Evolutionary conservation across 2,329 filamentous ascomycete genomes (phyloP), one percentile per base, ranked within the genome.

Genomic region (Endoconidiophora laricicola): DNA sequence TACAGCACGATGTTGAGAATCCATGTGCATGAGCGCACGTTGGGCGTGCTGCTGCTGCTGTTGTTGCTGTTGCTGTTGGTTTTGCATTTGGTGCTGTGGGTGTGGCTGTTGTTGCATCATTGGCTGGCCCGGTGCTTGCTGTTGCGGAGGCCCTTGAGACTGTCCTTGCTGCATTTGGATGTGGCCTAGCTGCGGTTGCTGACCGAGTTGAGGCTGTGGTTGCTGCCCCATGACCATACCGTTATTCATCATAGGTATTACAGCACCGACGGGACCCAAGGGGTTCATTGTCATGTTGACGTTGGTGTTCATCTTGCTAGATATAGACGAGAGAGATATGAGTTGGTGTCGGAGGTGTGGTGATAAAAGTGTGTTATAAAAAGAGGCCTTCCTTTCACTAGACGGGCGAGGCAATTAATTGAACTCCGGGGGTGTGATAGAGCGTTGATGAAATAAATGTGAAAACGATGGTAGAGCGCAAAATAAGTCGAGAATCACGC

Each of bases 231-330:
- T 49, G 18, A 49, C 48, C 48, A 49, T 63, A 60, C 71, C 67
- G 60, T 78, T 80, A 61, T 76, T 78, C 78, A 81, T 82, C 73
- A 81, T 80, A 60, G 73, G 73, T 60, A 79, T 75, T 33, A 73
- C 71, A 50, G 69, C 69, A 57, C 79, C 79, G 54, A 82, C 78
- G 48, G 78, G 76, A 44, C 75, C 78, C 74, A 81, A 78, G 62
- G 74, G 70, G 61, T 72, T 76, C 76, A 86, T 84, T 74, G 60
- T 72, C 73, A 79, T 83, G 60, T 75, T 65, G 41, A 67, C 61
- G 68, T 76, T 80, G 22, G 50, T 39, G 69, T 76, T 80, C 73
- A 78, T 77, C 6, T 18, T 33, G 29, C 38, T 38, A 33, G 46
- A 48, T 41, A n/a, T 9, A 41, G 46, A 42, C 23, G 20, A 38